Percentiles rank a stretch among this genome's conserved stretches.
Evolutionary conservation across 345 rosid genomes (phyloP).

Genomic region (Hibiscus trionum): DNA sequence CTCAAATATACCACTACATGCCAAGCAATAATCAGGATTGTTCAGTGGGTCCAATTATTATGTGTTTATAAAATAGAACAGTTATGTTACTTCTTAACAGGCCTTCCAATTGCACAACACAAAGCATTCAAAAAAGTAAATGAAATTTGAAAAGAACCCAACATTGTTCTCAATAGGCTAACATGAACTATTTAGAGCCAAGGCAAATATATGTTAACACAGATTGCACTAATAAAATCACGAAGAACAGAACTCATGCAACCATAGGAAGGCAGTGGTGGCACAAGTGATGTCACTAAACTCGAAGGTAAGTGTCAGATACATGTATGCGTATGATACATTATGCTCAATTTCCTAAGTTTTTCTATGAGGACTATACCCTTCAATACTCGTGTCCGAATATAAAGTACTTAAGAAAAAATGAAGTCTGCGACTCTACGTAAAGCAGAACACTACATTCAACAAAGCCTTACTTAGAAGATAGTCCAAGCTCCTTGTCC

Average conservation of each 20-base stretch:
- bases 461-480: slow-evolving; percentile 68
- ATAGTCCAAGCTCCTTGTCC: slow-evolving; percentile 72
- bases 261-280: not conserved
- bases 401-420: not conserved
- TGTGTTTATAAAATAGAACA: not conserved
- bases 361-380: not conserved
- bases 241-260: not conserved
- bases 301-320: not conserved
- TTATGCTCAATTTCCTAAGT: not conserved
- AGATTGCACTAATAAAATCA: not conserved
- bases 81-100: not conserved
- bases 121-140: not conserved
- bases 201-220: not conserved
- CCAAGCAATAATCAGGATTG: not conserved
- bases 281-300: not conserved
- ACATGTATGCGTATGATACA: not conserved
- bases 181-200: not conserved
- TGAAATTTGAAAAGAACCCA: not conserved
- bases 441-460: slow-evolving; percentile 6
- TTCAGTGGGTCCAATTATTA: not conserved
- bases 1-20: slow-evolving; percentile 72
- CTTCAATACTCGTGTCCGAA: not conserved
- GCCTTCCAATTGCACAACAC: not conserved
- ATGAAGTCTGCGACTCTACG: not conserved
- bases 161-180: not conserved